Conservation (phyloP, 352 stramenopile genomes). For the Pythium phragmiticola region DNA sequence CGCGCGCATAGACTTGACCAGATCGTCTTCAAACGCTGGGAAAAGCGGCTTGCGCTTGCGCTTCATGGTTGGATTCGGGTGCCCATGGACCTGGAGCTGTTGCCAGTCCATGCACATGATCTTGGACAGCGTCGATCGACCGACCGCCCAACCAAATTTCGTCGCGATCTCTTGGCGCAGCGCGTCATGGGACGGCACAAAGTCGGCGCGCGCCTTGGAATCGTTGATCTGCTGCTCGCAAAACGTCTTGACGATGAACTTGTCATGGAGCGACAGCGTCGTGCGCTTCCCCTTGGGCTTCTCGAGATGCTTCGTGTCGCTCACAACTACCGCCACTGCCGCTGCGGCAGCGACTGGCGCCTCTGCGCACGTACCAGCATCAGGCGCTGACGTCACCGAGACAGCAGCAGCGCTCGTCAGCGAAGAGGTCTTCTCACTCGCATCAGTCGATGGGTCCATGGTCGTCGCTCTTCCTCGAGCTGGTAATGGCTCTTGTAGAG, state of each 20-base stretch:
- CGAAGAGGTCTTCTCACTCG: background rate
- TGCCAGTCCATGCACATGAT: conserved; percentile 72
- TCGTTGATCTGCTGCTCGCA: conserved; percentile 63
- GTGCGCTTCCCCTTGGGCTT: conserved; percentile 35
- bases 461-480: background rate
- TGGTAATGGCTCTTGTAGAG: conserved; percentile 27
- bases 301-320: background rate
- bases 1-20: conserved; percentile 49
- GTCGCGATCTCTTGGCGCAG: conserved; percentile 49
- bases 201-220: conserved; percentile 51
- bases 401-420: background rate
- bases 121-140: conserved; percentile 74
- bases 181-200: conserved; percentile 59
- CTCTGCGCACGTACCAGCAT: background rate
- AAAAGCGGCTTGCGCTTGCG: conserved; percentile 68
- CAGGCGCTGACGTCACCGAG: background rate
- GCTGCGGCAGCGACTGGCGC: background rate
- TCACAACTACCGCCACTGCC: background rate
- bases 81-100: conserved; percentile 38
- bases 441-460: conserved; percentile 7
- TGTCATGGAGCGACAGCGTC: conserved; percentile 68
- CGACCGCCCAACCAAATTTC: conserved; percentile 63
- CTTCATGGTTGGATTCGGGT: conserved; percentile 77
- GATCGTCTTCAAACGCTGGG: conserved; percentile 62
- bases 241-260: conserved; percentile 73